Base-by-base conservation (phyloP, 2,329 filamentous ascomycete species). In the Hypoxylon sp. region DNA sequence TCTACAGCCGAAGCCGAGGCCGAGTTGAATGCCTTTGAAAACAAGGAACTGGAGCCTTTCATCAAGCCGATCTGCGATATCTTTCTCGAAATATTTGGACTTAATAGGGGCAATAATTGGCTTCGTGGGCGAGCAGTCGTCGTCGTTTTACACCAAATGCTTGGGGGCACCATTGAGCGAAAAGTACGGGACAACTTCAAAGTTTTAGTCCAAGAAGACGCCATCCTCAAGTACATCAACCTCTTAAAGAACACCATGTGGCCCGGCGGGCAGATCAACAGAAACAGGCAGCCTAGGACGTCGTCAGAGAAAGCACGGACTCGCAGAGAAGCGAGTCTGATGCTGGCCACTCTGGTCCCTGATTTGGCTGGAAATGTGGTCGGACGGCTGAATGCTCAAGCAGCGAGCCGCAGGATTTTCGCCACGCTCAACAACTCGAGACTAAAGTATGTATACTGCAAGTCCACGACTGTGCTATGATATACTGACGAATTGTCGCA, bases 61-160 rank as follows among this genome's bases (percentile, higher is more conserved):
- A 96, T 99, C 75, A 99, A 98, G 78, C 97, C 96, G 3, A 98
- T 99, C 68, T 98, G 94, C 80, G 96, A 99, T 79, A 91, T 99
- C 67, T 99, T 99, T 81, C 87, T 99, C 15, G 96, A 99, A 78
- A 89, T 94, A 0, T 99, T 99, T 76, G 94, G 97, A 76, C 87
- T 99, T 42, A 97, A 98, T 79, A 91, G 92, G 67, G 94, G 95
- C 44, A 98, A 97, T 80, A 98, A 97, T 79, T 99, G 96, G 97
- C 88, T 99, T 3, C 92, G 97, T 44, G 97, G 96, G 0, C 90
- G 96, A 21, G 96, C 96, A 0, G 96, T 98, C 1, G 95, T 99
- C 3, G 94, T 99, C 8, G 95, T 99, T 2, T 86, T 99, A 19
- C 96, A 99, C 77, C 96, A 99, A 79, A 87, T 99, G 5, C 89